phyloP scores from a whole-genome alignment of 208 protist species.

The Trypanosoma grayi region DNA sequence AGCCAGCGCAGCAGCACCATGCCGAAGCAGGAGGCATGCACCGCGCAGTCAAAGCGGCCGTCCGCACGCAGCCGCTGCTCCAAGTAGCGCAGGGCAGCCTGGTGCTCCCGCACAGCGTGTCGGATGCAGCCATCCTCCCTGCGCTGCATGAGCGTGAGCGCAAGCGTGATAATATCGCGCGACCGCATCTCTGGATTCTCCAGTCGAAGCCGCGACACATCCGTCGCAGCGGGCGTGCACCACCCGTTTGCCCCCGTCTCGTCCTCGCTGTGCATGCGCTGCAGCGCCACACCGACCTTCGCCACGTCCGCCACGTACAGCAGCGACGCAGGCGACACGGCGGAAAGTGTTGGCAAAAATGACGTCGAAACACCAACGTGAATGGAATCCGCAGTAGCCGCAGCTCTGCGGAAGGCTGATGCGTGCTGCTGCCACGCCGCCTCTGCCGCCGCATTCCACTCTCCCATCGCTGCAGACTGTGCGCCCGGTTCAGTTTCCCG shows the following conservation, averaged over 20 bases:
- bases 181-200: slow-evolving; percentile 7
- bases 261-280: neutral
- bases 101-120: slow-evolving; percentile 14
- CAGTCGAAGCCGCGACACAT: slow-evolving; percentile 10
- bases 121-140: neutral
- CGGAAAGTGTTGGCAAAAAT: slow-evolving; percentile 14
- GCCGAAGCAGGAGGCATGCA: slow-evolving; percentile 47
- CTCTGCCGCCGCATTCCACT: neutral
- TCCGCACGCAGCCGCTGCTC: slow-evolving; percentile 44
- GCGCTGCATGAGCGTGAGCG: slow-evolving; percentile 2
- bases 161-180: slow-evolving; percentile 8
- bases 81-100: slow-evolving; percentile 24
- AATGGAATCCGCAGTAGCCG: slow-evolving; percentile 18
- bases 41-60: slow-evolving; percentile 62
- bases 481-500: neutral
- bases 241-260: slow-evolving; percentile 16
- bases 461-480: neutral
- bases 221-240: slow-evolving; percentile 11
- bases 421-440: slow-evolving; percentile 5
- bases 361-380: slow-evolving; percentile 22
- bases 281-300: slow-evolving; percentile 14
- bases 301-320: slow-evolving; percentile 19
- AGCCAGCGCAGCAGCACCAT: slow-evolving; percentile 60
- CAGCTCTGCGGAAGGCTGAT: slow-evolving; percentile 5
- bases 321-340: slow-evolving; percentile 5